A percentile compares a stretch with the other conserved stretches of the same genome.
These are phyloP conservation scores for Fusarium ramigenum DNA, from an alignment of 2,329 filamentous ascomycete genomes.

Conservation along the genomic window DNA sequence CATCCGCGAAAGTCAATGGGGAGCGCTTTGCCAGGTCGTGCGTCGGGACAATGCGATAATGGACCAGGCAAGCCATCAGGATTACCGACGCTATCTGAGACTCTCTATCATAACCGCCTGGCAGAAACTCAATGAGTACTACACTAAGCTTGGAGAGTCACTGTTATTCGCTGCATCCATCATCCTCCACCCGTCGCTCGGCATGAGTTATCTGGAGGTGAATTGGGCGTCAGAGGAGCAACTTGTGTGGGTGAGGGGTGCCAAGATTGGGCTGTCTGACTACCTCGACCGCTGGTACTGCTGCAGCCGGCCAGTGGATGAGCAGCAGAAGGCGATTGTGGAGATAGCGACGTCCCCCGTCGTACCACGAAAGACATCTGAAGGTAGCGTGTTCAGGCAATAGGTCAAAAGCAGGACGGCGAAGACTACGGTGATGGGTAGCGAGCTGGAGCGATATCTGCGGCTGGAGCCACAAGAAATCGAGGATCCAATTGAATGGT, in stretches of 20 bases:
- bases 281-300: too few relatives aligned
- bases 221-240: background rate
- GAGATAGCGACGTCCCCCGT: too few relatives aligned
- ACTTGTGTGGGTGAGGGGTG: background rate
- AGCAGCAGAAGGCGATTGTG: too few relatives aligned
- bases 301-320: too few relatives aligned
- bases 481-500: too few relatives aligned
- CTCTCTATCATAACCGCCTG: background rate
- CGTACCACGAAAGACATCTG: too few relatives aligned
- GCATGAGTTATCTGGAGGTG: background rate
- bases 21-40: background rate
- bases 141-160: background rate
- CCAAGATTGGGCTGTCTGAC: too few relatives aligned
- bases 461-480: too few relatives aligned
- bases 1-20: background rate
- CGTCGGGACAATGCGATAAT: background rate
- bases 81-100: background rate
- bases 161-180: background rate
- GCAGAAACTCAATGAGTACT: constrained; percentile 6
- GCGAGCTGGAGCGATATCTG: too few relatives aligned
- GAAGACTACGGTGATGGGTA: too few relatives aligned
- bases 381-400: too few relatives aligned
- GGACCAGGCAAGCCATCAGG: background rate
- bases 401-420: too few relatives aligned
- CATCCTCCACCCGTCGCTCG: background rate